phyloP scores from a whole-genome alignment of 2,329 filamentous ascomycete genomes.

The Gnomoniopsis smithogilvyi region DNA sequence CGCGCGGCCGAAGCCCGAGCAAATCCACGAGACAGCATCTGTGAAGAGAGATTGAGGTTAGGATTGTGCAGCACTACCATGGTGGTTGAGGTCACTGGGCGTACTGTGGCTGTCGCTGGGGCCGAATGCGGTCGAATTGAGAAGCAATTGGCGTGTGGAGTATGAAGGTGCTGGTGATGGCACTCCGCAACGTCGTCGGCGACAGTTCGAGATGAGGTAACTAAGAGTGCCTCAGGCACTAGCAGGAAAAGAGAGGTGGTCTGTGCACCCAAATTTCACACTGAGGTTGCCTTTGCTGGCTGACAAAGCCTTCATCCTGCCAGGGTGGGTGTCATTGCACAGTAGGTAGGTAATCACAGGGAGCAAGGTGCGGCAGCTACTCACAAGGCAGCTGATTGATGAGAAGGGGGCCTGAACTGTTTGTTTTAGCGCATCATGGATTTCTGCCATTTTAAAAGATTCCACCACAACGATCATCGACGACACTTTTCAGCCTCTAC shows the following conservation, averaged over 20 bases:
- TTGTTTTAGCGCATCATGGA: constrained; percentile 24
- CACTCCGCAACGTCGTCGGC: constrained; percentile 2
- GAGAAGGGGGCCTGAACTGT: too few species aligned
- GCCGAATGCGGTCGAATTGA: constrained; percentile 31
- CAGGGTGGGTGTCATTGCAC: too few species aligned
- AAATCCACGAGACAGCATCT: constrained; percentile 64
- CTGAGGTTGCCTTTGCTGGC: background rate
- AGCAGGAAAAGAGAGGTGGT: background rate
- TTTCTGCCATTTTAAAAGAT: constrained; percentile 40
- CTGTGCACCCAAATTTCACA: background rate
- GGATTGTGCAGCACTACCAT: background rate
- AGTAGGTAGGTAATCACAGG: background rate
- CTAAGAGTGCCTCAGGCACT: constrained; percentile 14
- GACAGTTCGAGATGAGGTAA: constrained; percentile 4
- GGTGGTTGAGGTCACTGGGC: constrained; percentile 1
- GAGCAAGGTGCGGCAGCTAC: too few species aligned
- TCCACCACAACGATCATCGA: constrained; percentile 47
- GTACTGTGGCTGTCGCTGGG: constrained; percentile 32
- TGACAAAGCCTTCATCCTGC: background rate
- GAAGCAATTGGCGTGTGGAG: constrained; percentile 22
- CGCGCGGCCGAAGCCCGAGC: constrained; percentile 47
- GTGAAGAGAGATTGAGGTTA: constrained; percentile 2
- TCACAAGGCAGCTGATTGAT: too few species aligned
- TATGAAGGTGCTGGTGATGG: constrained; percentile 8
- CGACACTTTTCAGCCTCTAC: constrained; percentile 40